These are phyloP conservation scores for Sphaerostilbella broomeana DNA, from an alignment of 2,329 filamentous ascomycete species.

Conservation along the genomic window DNA sequence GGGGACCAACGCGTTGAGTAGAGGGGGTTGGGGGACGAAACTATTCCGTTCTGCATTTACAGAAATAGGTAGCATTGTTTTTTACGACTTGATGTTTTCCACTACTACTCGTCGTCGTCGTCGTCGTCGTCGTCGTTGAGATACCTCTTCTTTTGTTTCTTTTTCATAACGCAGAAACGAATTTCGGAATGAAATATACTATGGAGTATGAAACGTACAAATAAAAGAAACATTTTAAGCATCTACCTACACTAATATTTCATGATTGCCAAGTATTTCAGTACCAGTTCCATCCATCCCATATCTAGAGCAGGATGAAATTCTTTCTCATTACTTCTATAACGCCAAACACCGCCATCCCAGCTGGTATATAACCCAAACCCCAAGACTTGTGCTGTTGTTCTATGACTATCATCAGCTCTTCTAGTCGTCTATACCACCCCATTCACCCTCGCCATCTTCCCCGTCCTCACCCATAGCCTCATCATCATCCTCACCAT, in stretches of 20 bases:
- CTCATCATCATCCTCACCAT: slow-evolving; percentile 34
- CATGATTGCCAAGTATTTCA: too few relatives aligned
- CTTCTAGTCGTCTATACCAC: slow-evolving; percentile 54
- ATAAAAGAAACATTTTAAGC: too few relatives aligned
- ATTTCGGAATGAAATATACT: neutral
- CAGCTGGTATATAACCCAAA: slow-evolving; percentile 20
- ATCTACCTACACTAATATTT: too few relatives aligned
- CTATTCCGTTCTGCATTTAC: too few relatives aligned
- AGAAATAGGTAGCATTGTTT: too few relatives aligned
- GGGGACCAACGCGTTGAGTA: slow-evolving; percentile 24
- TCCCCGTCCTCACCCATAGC: slow-evolving; percentile 30
- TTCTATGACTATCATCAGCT: neutral
- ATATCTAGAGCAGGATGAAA: neutral
- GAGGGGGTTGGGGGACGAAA: slow-evolving; percentile 2
- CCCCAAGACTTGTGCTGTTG: slow-evolving; percentile 9
- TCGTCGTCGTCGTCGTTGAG: too few relatives aligned
- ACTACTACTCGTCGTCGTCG: too few relatives aligned
- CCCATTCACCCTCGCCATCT: slow-evolving; percentile 49
- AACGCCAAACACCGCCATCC: neutral
- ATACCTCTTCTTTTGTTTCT: neutral
- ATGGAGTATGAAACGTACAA: too few relatives aligned
- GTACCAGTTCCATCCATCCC: neutral
- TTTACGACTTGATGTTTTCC: too few relatives aligned
- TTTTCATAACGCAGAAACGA: neutral
- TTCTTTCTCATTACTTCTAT: too few relatives aligned